A percentile compares a stretch with the other conserved stretches of the same genome.
Evolutionary conservation across 176 grass and related monocot species (phyloP).

Genomic region (Areca catechu): DNA sequence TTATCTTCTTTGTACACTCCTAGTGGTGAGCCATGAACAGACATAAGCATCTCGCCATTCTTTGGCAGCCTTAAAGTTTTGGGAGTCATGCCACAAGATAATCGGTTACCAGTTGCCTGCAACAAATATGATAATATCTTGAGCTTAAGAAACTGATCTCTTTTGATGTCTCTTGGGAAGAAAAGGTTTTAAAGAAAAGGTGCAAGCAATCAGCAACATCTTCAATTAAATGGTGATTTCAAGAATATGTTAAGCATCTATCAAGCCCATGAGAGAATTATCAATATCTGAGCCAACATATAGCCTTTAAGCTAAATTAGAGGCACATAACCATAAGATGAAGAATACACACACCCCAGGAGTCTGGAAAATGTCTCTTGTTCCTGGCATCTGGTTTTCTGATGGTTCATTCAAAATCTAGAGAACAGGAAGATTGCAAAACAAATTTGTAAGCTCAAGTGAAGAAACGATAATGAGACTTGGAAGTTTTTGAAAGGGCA

Average conservation of each 20-base stretch:
- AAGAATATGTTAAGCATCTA: not conserved
- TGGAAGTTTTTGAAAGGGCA: too few species aligned
- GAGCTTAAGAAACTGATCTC: not conserved
- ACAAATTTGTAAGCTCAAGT: too few species aligned
- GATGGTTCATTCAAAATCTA: constrained; percentile 33
- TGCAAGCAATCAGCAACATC: too few species aligned
- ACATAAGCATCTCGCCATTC: constrained; percentile 86
- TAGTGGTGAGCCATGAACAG: constrained; percentile 77
- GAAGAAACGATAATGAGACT: too few species aligned
- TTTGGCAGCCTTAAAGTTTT: constrained; percentile 72
- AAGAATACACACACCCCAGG: constrained; percentile 51
- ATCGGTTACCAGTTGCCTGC: constrained; percentile 44
- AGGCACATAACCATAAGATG: constrained; percentile 8
- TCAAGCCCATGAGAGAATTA: not conserved
- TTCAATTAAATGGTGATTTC: too few species aligned
- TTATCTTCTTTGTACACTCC: constrained; percentile 85
- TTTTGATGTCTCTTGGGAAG: not conserved
- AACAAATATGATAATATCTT: not conserved
- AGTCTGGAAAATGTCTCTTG: constrained; percentile 41
- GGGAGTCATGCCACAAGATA: constrained; percentile 77
- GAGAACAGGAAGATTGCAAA: not conserved
- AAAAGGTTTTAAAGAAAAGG: not conserved
- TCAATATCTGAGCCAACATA: not conserved
- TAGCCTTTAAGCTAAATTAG: constrained; percentile 7
- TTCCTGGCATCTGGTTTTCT: constrained; percentile 34